Evolutionary conservation across 1,139 yeast genomes (phyloP), one percentile per base, ranked within the genome.

Genomic region (Candida gigantensis): DNA sequence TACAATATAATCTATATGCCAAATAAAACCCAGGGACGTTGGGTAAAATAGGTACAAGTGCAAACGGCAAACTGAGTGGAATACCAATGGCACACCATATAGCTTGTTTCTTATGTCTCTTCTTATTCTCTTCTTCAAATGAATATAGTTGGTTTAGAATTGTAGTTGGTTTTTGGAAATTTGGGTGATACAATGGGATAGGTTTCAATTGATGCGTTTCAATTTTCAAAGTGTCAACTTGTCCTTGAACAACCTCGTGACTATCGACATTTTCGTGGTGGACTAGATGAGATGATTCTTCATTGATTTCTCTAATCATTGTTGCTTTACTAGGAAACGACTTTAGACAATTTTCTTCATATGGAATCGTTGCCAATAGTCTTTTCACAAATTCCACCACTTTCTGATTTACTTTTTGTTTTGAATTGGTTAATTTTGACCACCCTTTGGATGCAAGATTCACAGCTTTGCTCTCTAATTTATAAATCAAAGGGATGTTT

Each of bases 21-120:
- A 90, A 60, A 54, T 89, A 92, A 51, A 92, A 84, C 0, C 97
- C 97, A 0, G 98, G 98, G n/a, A 92, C 77, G 50, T 92, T 92
- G 13, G 98, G 98, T 2, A 90, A 58, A n/a, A 90, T 71, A 0
- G 98, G 98, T 0, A 92, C 54, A 31, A 89, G 53, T 0, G 88
- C 89, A 37, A 89, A 60, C 1, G 98, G 98, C 6, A 88, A 53
- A 0, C 95, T 79, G 30, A 90, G 47, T 1, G 97, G 97, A 3
- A 92, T 62, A 2, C 82, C 81, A 20, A 83, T 47, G 0, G 77
- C 73, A 49, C 87, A 80, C 28, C 67, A 31, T 4, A 58, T 44
- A 17, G 72, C 64, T 45, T 62, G 60, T 37, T 62, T 65, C 25
- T 51, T 44, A 41, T 72, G 74, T 25, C 52, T 51, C 3, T 59